Evolutionary conservation across 1,139 yeast genomes (phyloP).

Genomic region (Geotrichum klebahnii): DNA sequence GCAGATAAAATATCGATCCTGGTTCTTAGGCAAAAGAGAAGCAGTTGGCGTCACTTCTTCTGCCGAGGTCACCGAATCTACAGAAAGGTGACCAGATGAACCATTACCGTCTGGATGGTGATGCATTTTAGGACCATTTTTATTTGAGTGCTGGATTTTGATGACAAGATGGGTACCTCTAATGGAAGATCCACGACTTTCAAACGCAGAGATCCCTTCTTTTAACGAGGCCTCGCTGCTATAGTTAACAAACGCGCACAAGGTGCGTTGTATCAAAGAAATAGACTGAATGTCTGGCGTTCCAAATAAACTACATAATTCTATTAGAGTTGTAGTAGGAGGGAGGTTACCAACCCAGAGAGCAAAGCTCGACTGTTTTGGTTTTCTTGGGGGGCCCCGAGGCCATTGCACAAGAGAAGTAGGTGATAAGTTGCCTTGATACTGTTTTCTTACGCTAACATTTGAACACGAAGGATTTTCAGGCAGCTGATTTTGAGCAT

Average conservation of each 20-base stretch:
- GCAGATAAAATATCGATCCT: slow-evolving; percentile 41
- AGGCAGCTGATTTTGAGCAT: no score
- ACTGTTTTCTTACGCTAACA: no score
- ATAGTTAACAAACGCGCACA: slow-evolving; percentile 44
- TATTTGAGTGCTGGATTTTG: slow-evolving; percentile 28
- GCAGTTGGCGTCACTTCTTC: no score
- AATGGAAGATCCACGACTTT: slow-evolving; percentile 33
- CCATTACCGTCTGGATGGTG: no score
- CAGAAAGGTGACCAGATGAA: no score
- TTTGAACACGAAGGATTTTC: no score
- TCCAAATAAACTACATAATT: slow-evolving; percentile 39
- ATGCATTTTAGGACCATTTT: no score
- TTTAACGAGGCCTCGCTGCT: slow-evolving; percentile 32
- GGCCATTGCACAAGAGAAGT: slow-evolving; percentile 23
- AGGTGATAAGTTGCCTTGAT: neutral
- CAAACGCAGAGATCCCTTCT: slow-evolving; percentile 33
- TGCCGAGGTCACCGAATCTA: no score
- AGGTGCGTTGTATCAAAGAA: slow-evolving; percentile 40
- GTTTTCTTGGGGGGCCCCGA: slow-evolving; percentile 37
- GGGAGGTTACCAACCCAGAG: slow-evolving; percentile 45
- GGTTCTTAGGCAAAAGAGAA: no score
- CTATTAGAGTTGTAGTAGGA: slow-evolving; percentile 35
- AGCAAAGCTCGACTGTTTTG: slow-evolving; percentile 40
- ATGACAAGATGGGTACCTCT: slow-evolving; percentile 39
- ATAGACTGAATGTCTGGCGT: slow-evolving; percentile 39